These are phyloP conservation scores for Aspergillus calidoustus DNA, from an alignment of 2,329 filamentous ascomycete genomes.

Conservation along the genomic window DNA sequence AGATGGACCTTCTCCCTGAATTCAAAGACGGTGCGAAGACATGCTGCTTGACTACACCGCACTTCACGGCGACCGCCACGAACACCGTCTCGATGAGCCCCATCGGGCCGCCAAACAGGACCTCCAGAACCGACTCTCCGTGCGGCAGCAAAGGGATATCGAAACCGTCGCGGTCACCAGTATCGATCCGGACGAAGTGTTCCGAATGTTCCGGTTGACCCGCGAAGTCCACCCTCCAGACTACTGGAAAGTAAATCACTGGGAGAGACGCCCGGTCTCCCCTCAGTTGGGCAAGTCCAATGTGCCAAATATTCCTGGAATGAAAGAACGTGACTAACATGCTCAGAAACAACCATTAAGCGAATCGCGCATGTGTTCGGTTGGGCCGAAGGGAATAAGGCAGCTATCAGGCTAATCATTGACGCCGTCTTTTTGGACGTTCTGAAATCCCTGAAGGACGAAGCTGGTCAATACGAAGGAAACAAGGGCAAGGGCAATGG, in stretches of 20 bases:
- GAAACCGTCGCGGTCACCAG: neutral
- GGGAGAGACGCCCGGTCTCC: neutral
- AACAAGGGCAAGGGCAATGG: neutral
- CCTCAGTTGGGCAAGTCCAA: neutral
- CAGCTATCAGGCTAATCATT: neutral
- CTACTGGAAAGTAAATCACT: neutral
- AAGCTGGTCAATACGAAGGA: neutral
- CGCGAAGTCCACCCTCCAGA: neutral
- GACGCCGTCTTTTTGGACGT: neutral
- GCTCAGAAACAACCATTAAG: neutral
- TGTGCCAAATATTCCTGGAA: neutral
- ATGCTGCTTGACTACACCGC: neutral
- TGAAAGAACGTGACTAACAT: neutral
- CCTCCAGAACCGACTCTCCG: neutral
- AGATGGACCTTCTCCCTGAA: neutral
- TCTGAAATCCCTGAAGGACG: neutral
- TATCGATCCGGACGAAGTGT: neutral
- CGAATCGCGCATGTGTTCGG: neutral
- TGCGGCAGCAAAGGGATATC: neutral
- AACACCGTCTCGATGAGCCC: neutral
- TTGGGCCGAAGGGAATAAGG: neutral
- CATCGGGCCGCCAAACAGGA: neutral
- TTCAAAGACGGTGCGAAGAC: neutral
- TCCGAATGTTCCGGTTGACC: neutral
- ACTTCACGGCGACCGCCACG: neutral